These are phyloP conservation scores for Arbutus unedo DNA, from an alignment of 148 eudicot genomes.

Conservation along the genomic window DNA sequence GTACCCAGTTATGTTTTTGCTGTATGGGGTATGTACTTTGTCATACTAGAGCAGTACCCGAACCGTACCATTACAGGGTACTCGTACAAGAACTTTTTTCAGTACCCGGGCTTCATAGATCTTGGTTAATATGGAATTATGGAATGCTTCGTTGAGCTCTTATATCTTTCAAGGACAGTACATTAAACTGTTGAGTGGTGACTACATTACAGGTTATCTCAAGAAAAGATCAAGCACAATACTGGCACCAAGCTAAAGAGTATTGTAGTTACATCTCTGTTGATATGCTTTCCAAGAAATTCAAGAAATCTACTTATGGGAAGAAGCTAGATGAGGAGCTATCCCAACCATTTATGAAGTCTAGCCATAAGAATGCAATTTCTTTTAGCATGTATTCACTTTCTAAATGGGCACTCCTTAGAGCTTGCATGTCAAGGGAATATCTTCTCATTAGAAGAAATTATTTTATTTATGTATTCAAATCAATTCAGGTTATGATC, in stretches of 20 bases:
- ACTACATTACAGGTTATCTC: slow-evolving; percentile 56
- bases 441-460: slow-evolving; percentile 71
- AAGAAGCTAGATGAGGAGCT: slow-evolving; percentile 43
- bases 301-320: slow-evolving; percentile 45
- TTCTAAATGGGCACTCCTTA: slow-evolving; percentile 60
- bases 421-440: slow-evolving; percentile 73
- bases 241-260: slow-evolving; percentile 41
- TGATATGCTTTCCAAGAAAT: slow-evolving; percentile 41
- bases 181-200: background rate
- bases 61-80: background rate
- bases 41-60: background rate
- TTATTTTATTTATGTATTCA: slow-evolving; percentile 61
- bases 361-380: slow-evolving; percentile 39
- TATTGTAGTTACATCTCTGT: slow-evolving; percentile 49
- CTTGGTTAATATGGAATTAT: background rate
- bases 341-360: slow-evolving; percentile 37
- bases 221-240: slow-evolving; percentile 73
- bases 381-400: slow-evolving; percentile 44
- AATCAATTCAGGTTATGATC: slow-evolving; percentile 52
- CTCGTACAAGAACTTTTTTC: background rate
- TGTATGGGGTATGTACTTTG: background rate
- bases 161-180: background rate
- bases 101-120: background rate
- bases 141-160: background rate
- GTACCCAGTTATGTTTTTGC: no score